These are phyloP conservation scores for Chiua virens DNA, from an alignment of 768 basidiomycete genomes.

Conservation along the genomic window DNA sequence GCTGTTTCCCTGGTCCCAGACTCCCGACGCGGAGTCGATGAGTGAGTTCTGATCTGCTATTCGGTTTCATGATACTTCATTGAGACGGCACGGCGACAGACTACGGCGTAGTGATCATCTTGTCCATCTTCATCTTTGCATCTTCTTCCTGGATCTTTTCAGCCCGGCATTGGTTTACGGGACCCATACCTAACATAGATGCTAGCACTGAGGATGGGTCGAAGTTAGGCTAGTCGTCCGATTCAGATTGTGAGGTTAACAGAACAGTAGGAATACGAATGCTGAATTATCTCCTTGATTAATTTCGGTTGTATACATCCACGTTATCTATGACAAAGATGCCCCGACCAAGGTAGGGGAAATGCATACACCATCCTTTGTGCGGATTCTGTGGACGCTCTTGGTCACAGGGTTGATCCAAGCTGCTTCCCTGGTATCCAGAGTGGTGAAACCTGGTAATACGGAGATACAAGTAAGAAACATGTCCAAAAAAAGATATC, in stretches of 20 bases:
- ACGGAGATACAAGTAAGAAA: conserved; percentile 1
- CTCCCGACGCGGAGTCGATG: conserved; percentile 27
- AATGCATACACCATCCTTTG: conserved; percentile 78
- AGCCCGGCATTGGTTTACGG: conserved; percentile 35
- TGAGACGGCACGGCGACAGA: conserved; percentile 5
- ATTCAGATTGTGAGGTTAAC: background rate
- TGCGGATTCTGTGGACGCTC: conserved; percentile 80
- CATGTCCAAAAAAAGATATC: conserved; percentile 1
- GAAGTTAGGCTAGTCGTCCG: background rate
- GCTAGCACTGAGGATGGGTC: conserved; percentile 1
- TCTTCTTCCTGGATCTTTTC: conserved; percentile 34
- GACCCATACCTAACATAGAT: conserved; percentile 33
- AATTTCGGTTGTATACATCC: conserved; percentile 7
- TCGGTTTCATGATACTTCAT: background rate
- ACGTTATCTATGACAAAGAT: conserved; percentile 70
- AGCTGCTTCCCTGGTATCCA: conserved; percentile 76
- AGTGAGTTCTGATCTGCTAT: conserved; percentile 25
- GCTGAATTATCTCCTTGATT: background rate
- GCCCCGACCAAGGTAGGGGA: conserved; percentile 86
- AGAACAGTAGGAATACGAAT: background rate
- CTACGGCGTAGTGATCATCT: conserved; percentile 29
- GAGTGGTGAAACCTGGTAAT: conserved; percentile 75
- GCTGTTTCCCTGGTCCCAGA: conserved; percentile 32
- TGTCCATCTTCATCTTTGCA: conserved; percentile 32
- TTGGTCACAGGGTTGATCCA: conserved; percentile 88